Evolutionary conservation across 129 eudicot genomes (phyloP), one percentile per base, ranked within the genome.

Genomic region (Saussurea involucrata): DNA sequence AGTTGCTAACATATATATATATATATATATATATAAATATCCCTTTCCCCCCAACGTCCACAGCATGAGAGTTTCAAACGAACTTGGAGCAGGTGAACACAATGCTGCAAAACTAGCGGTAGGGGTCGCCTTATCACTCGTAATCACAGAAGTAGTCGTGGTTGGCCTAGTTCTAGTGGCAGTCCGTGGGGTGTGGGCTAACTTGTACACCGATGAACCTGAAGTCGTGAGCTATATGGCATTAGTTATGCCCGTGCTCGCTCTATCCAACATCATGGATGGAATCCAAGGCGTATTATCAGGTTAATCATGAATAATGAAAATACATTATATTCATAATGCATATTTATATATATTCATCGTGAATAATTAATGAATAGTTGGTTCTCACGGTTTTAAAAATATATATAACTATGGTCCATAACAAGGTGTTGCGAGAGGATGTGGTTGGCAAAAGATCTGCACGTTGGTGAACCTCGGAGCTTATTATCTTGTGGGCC

Each of bases 371-470:
- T 0, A 53, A 53, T 17, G 61, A 53, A 53, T 53, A 17, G 61
- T 4, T 53, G 22, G 60, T 53, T 49, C 21, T 49, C 8, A 4
- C 8, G 20, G 60, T 46, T 49, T 49, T 49, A 21, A 49, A 49
- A 49, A 49, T 49, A 49, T 17, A 15, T 49, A 9, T 7, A 0
- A 8, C 24, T 15, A 17, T 55, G 40, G 24, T 73, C 17, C 3
- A 63, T 8, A 25, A 20, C 40, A 49, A 88, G 92, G 92, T 36
- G 72, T 57, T 68, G 89, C 83, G 1, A 80, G 88, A 86, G 92
- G 92, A 74, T 88, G 92, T 73, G 92, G 88, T 24, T 80, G 85
- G 90, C 90, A 88, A 76, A 88, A 81, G 78, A 82, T 78, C 18
- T 80, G 90, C 64, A 83, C 84, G 3, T 81, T 33, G 42, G 89